Conservation (phyloP, 768 basidiomycete species). For the Dictyophora rubrovolvata region DNA sequence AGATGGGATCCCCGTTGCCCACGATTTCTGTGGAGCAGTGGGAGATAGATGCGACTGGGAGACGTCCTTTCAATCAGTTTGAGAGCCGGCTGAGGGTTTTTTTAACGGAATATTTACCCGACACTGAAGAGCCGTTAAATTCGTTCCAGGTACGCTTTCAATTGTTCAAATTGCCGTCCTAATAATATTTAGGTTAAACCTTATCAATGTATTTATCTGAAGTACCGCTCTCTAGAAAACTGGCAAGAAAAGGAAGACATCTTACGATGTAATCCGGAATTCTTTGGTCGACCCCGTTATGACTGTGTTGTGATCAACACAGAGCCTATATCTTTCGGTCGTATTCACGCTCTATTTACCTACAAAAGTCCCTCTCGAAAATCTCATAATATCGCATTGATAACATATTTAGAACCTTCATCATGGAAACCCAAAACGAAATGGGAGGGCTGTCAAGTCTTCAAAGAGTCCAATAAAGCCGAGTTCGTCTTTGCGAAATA, state of each 20-base stretch:
- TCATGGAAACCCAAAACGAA: slow-evolving; percentile 13
- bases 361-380: no score
- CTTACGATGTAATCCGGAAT: no score
- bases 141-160: neutral
- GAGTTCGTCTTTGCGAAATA: no score
- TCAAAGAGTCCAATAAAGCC: no score
- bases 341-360: no score
- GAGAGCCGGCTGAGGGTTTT: neutral
- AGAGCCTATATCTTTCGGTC: no score
- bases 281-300: slow-evolving; percentile 10
- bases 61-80: neutral
- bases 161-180: neutral
- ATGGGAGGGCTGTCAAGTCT: no score
- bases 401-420: neutral
- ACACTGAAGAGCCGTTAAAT: neutral
- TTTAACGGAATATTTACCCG: neutral
- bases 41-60: neutral
- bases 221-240: slow-evolving; percentile 10
- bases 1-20: neutral
- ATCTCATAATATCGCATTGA: slow-evolving; percentile 15
- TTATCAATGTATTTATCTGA: slow-evolving; percentile 17
- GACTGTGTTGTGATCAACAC: no score
- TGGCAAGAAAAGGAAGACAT: no score
- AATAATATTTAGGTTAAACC: slow-evolving; percentile 17
- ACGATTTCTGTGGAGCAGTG: neutral